phyloP scores from a whole-genome alignment of 2,329 filamentous ascomycete genomes.

The Drechslerella coelobrocha region DNA sequence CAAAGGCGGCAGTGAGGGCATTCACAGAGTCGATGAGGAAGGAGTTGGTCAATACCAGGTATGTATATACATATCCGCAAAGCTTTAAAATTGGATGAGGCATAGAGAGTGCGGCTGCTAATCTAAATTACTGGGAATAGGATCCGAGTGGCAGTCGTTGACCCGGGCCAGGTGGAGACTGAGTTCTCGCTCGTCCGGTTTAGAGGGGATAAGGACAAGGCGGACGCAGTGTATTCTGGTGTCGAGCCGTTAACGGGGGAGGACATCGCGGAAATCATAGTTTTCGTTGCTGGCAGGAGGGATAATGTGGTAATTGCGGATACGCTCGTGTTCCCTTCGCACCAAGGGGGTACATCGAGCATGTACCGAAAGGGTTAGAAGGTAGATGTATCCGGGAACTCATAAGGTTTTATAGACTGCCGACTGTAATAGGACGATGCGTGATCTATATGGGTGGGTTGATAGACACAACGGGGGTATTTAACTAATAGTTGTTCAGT shows the following conservation, averaged over 20 bases:
- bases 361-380: slow-evolving; percentile 52
- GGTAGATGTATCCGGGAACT: no score
- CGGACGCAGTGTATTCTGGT: slow-evolving; percentile 86
- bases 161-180: slow-evolving; percentile 92
- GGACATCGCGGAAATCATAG: slow-evolving; percentile 88
- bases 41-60: slow-evolving; percentile 73
- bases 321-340: slow-evolving; percentile 83
- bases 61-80: not conserved
- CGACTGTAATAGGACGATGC: not conserved
- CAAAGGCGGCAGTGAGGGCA: slow-evolving; percentile 83
- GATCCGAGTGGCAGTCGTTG: slow-evolving; percentile 84
- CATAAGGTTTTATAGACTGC: not conserved
- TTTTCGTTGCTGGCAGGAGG: slow-evolving; percentile 80
- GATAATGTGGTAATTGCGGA: slow-evolving; percentile 93
- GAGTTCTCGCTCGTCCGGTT: slow-evolving; percentile 90
- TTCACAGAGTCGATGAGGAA: slow-evolving; percentile 84
- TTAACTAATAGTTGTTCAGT: no score
- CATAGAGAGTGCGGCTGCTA: no score
- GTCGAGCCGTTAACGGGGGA: slow-evolving; percentile 82
- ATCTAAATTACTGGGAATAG: slow-evolving; percentile 16
- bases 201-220: slow-evolving; percentile 85
- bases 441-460: no score
- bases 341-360: slow-evolving; percentile 64
- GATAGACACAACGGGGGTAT: no score
- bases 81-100: no score